A percentile compares a stretch with the other conserved stretches of the same genome.
These are phyloP conservation scores for Flaveria robusta DNA, from an alignment of 129 eudicot genomes.

Conservation along the genomic window DNA sequence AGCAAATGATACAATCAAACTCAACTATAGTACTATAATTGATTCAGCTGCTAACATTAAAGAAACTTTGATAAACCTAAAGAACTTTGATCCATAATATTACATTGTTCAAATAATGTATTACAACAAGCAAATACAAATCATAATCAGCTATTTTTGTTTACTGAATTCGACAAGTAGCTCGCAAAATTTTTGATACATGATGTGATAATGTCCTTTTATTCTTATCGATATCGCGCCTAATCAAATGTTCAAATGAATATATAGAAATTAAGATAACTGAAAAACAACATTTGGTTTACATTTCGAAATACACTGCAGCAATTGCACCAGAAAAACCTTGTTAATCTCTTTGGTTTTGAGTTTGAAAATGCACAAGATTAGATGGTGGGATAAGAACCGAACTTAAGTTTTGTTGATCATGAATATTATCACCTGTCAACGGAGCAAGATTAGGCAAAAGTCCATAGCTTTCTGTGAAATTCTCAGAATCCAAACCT, in stretches of 20 bases:
- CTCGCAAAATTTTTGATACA: neutral
- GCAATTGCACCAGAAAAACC: conserved; percentile 15
- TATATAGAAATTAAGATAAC: neutral
- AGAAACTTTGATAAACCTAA: neutral
- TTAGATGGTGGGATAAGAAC: conserved; percentile 24
- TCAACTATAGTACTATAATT: neutral
- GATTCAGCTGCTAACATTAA: neutral
- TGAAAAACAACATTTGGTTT: conserved; percentile 7
- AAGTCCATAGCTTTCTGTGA: conserved; percentile 36
- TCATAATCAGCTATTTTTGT: conserved; percentile 15
- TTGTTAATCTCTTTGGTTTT: conserved; percentile 32
- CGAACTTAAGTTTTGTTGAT: conserved; percentile 32
- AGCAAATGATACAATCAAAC: neutral
- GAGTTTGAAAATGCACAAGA: conserved; percentile 34
- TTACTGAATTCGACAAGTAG: conserved; percentile 7
- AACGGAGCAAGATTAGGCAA: conserved; percentile 26
- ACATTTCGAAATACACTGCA: conserved; percentile 20
- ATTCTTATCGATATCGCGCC: neutral
- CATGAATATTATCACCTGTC: conserved; percentile 33
- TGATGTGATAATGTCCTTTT: conserved; percentile 8
- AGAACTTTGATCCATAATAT: neutral
- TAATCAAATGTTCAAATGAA: conserved; percentile 14
- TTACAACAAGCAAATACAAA: conserved; percentile 21
- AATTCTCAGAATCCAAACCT: conserved; percentile 37
- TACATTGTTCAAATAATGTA: conserved; percentile 14